phyloP scores from a whole-genome alignment of 1,284 basidiomycete genomes.

The Paramarasmius palmivorus region DNA sequence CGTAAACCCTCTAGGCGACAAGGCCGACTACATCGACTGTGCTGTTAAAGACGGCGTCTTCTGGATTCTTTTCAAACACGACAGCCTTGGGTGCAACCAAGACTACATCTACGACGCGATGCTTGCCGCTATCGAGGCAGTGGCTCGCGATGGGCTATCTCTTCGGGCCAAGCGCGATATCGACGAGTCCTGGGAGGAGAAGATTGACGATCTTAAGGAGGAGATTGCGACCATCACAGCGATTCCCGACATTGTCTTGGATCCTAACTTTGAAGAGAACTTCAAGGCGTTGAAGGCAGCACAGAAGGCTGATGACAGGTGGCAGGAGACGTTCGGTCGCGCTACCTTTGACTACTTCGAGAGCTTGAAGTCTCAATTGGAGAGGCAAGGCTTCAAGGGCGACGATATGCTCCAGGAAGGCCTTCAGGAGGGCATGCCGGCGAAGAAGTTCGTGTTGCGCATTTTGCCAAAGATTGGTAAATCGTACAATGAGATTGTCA shows the following conservation, averaged over 20 bases:
- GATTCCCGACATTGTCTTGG: slow-evolving; percentile 32
- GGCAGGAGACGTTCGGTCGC: slow-evolving; percentile 28
- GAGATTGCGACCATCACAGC: slow-evolving; percentile 28
- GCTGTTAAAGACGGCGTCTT: slow-evolving; percentile 8
- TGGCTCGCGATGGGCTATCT: slow-evolving; percentile 27
- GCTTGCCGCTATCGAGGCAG: slow-evolving; percentile 19
- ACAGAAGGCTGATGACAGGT: slow-evolving; percentile 20
- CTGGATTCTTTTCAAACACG: slow-evolving; percentile 8
- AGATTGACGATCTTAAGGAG: slow-evolving; percentile 28
- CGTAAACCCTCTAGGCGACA: slow-evolving; percentile 31
- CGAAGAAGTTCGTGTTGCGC: slow-evolving; percentile 35
- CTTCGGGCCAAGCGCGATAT: slow-evolving; percentile 33
- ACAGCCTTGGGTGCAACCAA: slow-evolving; percentile 7
- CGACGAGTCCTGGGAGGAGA: slow-evolving; percentile 25
- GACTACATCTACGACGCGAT: slow-evolving; percentile 7
- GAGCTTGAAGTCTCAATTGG: slow-evolving; percentile 29
- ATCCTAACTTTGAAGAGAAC: slow-evolving; percentile 37
- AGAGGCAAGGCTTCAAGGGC: slow-evolving; percentile 31
- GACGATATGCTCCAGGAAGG: slow-evolving; percentile 40
- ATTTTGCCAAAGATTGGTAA: slow-evolving; percentile 26
- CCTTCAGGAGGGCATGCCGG: slow-evolving; percentile 28
- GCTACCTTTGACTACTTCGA: slow-evolving; percentile 19
- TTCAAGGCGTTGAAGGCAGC: slow-evolving; percentile 25
- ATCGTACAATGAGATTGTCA: slow-evolving; percentile 27
- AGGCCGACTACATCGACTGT: slow-evolving; percentile 18